These are phyloP conservation scores for Alternaria dauci DNA, from an alignment of 2,329 filamentous ascomycete species.

Conservation along the genomic window DNA sequence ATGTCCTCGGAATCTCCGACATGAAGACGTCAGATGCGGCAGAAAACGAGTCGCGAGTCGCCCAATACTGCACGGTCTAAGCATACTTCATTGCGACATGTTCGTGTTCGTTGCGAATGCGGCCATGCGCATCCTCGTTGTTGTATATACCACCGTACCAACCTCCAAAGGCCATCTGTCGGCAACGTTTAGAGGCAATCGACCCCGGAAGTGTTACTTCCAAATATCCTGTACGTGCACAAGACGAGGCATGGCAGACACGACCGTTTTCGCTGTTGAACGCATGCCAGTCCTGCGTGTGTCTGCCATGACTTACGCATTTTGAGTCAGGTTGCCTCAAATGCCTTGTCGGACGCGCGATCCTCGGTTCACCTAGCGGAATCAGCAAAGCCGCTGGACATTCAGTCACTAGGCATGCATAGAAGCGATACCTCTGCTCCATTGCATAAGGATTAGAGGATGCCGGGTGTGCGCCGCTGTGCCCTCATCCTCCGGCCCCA, in stretches of 20 bases:
- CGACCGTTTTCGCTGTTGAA: neutral
- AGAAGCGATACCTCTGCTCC: neutral
- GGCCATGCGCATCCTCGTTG: neutral
- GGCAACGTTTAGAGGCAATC: neutral
- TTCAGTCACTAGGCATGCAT: neutral
- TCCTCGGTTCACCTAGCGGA: neutral
- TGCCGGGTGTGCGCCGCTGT: neutral
- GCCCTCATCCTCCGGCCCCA: neutral
- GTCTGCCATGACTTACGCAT: neutral
- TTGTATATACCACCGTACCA: neutral
- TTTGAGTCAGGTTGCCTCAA: neutral
- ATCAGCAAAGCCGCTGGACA: neutral
- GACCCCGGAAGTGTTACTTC: neutral
- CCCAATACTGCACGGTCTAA: neutral
- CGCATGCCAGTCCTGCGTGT: accelerated
- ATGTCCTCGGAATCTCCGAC: neutral
- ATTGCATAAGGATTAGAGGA: neutral
- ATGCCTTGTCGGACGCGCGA: neutral
- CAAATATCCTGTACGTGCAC: neutral
- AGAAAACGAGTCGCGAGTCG: too few species aligned
- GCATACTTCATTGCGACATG: neutral
- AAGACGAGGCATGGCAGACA: neutral
- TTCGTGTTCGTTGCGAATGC: neutral
- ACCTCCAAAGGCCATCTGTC: neutral
- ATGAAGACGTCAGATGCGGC: neutral